Percentiles rank a stretch among this genome's conserved stretches.
Evolutionary conservation across 768 basidiomycete genomes (phyloP).

Genomic region (Russula vinacea): DNA sequence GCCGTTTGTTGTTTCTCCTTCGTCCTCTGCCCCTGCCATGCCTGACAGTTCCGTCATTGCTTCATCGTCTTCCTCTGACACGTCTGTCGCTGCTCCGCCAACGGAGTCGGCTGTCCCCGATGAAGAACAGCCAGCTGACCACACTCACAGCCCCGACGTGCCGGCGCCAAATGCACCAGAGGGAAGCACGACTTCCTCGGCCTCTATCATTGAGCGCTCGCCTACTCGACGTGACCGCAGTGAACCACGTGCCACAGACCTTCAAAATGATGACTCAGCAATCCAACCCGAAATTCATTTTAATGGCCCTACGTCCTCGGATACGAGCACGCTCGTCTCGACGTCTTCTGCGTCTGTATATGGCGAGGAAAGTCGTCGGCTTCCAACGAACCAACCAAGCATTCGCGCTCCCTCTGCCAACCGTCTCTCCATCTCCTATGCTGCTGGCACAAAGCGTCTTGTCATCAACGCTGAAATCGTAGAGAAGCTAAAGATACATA

Average conservation of each 20-base stretch:
- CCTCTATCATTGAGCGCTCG: slow-evolving; percentile 15
- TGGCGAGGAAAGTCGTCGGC: slow-evolving; percentile 22
- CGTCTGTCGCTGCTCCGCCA: slow-evolving; percentile 28
- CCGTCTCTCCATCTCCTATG: slow-evolving; percentile 92
- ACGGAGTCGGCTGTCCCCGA: slow-evolving; percentile 26
- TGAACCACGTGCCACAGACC: slow-evolving; percentile 10
- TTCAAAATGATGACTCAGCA: slow-evolving; percentile 23
- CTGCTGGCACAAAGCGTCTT: slow-evolving; percentile 79
- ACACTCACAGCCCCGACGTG: slow-evolving; percentile 29
- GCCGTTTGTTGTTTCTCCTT: slow-evolving; percentile 24
- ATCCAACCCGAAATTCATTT: slow-evolving; percentile 26
- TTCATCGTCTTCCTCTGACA: slow-evolving; percentile 28
- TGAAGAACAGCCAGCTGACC: slow-evolving; percentile 30
- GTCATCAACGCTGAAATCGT: slow-evolving; percentile 89
- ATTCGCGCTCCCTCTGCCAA: slow-evolving; percentile 66
- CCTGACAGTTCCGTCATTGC: slow-evolving; percentile 28
- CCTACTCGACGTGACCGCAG: slow-evolving; percentile 22
- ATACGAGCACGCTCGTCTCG: slow-evolving; percentile 28
- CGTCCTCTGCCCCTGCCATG: slow-evolving; percentile 26
- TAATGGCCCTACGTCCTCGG: slow-evolving; percentile 25
- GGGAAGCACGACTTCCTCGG: slow-evolving; percentile 26
- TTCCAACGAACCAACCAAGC: slow-evolving; percentile 34
- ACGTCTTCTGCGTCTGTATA: slow-evolving; percentile 23
- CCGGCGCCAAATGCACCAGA: slow-evolving; percentile 23
- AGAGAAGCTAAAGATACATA: slow-evolving; percentile 72